Conservation (phyloP, 441 rosid genomes). For the Erysimum cheiri region DNA sequence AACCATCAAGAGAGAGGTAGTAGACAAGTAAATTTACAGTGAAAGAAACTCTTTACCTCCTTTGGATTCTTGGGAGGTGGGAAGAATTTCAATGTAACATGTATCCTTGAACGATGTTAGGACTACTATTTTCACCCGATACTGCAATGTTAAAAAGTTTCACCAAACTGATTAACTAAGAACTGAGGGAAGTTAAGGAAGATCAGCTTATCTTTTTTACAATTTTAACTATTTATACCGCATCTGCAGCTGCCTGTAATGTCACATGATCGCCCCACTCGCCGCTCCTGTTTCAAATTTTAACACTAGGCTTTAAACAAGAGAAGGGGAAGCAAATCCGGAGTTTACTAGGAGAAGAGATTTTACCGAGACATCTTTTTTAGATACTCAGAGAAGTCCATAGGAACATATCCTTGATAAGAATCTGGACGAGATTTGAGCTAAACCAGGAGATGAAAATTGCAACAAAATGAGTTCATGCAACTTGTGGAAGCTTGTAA, state of each 20-base stretch:
- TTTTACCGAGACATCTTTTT: constrained; percentile 55
- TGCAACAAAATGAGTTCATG: constrained; percentile 16
- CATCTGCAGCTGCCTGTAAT: constrained; percentile 92
- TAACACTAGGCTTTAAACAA: constrained; percentile 14
- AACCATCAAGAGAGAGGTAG: neutral
- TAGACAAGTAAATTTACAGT: neutral
- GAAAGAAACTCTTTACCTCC: constrained; percentile 57
- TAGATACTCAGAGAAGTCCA: constrained; percentile 54
- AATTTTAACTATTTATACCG: constrained; percentile 45
- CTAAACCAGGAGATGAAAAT: constrained; percentile 24
- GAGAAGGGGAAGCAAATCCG: neutral
- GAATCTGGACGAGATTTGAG: constrained; percentile 43
- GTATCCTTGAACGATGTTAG: constrained; percentile 89
- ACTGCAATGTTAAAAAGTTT: constrained; percentile 50
- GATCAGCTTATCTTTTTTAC: constrained; percentile 8
- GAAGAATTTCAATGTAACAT: constrained; percentile 86
- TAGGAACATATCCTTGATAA: constrained; percentile 54
- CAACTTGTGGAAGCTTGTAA: constrained; percentile 9
- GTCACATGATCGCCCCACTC: constrained; percentile 98
- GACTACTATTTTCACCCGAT: constrained; percentile 82
- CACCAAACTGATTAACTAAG: constrained; percentile 16
- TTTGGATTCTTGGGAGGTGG: constrained; percentile 57
- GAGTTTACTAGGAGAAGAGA: constrained; percentile 14
- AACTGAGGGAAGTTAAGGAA: neutral
- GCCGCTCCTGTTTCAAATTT: constrained; percentile 57